A percentile compares a stretch with the other conserved stretches of the same genome.
phyloP scores from a whole-genome alignment of 129 eudicot genomes.

The Arctium minus region DNA sequence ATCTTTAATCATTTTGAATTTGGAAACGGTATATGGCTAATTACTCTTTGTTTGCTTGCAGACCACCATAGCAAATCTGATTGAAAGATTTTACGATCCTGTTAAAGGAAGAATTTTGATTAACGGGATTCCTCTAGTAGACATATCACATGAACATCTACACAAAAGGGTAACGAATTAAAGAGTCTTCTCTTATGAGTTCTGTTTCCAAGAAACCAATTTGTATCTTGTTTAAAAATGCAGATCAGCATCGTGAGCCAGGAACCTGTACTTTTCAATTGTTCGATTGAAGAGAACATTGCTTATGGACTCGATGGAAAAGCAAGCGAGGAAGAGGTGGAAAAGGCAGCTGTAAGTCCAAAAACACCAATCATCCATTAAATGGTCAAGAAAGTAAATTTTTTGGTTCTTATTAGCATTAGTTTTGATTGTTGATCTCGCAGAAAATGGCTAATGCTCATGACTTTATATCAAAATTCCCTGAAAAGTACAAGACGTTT shows the following conservation, averaged over 20 bases:
- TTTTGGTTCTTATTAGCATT: neutral
- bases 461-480: conserved; percentile 73
- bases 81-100: conserved; percentile 92
- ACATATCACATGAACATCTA: conserved; percentile 78
- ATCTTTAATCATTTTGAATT: neutral
- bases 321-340: conserved; percentile 69
- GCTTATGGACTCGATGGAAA: conserved; percentile 86
- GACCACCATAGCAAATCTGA: conserved; percentile 92
- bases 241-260: conserved; percentile 97
- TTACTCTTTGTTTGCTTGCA: conserved; percentile 34
- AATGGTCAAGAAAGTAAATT: neutral
- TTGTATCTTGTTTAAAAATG: neutral
- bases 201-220: conserved; percentile 2
- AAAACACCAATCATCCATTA: neutral
- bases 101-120: conserved; percentile 65
- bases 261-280: conserved; percentile 91
- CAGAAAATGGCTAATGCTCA: conserved; percentile 99
- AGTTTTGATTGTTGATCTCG: neutral
- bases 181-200: neutral
- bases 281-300: conserved; percentile 94
- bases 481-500: conserved; percentile 74
- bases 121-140: conserved; percentile 74
- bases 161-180: conserved; percentile 62
- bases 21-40: neutral
- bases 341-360: conserved; percentile 89